A percentile compares a stretch with the other conserved stretches of the same genome.
phyloP scores from a whole-genome alignment of 768 basidiomycete genomes.

The Megacollybia marginata region DNA sequence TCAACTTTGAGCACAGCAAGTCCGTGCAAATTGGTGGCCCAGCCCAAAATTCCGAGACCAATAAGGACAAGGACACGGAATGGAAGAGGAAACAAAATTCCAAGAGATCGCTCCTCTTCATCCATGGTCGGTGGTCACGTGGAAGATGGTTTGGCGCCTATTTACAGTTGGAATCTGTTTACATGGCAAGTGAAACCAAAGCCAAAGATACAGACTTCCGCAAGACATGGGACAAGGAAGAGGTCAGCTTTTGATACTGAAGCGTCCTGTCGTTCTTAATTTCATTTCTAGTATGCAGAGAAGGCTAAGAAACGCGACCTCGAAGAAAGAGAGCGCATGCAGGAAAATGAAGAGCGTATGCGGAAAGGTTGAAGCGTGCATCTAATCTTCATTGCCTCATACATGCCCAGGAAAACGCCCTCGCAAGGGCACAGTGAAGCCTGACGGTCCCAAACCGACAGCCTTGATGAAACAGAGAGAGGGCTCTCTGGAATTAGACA shows the following conservation, averaged over 20 bases:
- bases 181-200: slow-evolving; percentile 21
- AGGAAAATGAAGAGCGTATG: slow-evolving; percentile 77
- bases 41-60: slow-evolving; percentile 76
- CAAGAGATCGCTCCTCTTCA: slow-evolving; percentile 40
- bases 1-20: slow-evolving; percentile 72
- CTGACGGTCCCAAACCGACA: slow-evolving; percentile 88
- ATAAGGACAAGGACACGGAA: slow-evolving; percentile 82
- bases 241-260: slow-evolving; percentile 13
- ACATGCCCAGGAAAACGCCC: slow-evolving; percentile 69
- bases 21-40: slow-evolving; percentile 91
- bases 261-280: no score
- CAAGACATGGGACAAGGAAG: slow-evolving; percentile 94
- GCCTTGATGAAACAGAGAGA: slow-evolving; percentile 90
- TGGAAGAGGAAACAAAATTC: slow-evolving; percentile 75
- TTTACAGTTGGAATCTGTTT: no score
- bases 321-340: slow-evolving; percentile 76
- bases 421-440: slow-evolving; percentile 48
- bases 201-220: slow-evolving; percentile 70
- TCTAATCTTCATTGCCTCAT: slow-evolving; percentile 1
- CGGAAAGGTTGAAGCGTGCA: slow-evolving; percentile 57
- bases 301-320: slow-evolving; percentile 74
- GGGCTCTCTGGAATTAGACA: slow-evolving; percentile 79
- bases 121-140: slow-evolving; percentile 20
- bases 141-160: no score
- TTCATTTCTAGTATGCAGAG: slow-evolving; percentile 46